Percentiles rank a stretch among this genome's conserved stretches.
Conservation (phyloP, 306 rosid species). For the Pyrus communis region DNA sequence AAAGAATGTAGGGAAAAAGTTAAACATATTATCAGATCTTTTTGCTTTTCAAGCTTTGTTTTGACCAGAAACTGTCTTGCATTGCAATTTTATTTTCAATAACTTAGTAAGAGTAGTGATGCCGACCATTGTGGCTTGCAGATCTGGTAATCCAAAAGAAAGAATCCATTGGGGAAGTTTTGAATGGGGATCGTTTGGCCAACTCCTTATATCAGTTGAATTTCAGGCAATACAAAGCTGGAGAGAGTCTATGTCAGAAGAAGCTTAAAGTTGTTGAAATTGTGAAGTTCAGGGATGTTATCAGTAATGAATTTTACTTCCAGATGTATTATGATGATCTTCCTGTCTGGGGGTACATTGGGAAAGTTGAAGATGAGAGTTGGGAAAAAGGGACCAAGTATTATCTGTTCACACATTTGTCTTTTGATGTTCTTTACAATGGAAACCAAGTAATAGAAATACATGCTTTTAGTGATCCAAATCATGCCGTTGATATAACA, state of each 20-base stretch:
- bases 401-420: slow-evolving; percentile 61
- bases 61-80: background rate
- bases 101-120: background rate
- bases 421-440: slow-evolving; percentile 59
- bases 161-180: slow-evolving; percentile 81
- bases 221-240: slow-evolving; percentile 43
- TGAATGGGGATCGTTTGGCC: slow-evolving; percentile 74
- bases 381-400: slow-evolving; percentile 43
- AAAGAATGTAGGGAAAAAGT: background rate
- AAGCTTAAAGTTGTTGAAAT: slow-evolving; percentile 55
- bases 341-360: slow-evolving; percentile 78
- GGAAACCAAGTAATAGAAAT: slow-evolving; percentile 55
- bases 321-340: slow-evolving; percentile 91
- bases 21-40: background rate
- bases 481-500: slow-evolving; percentile 51
- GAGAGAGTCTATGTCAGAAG: slow-evolving; percentile 42
- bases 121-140: slow-evolving; percentile 27
- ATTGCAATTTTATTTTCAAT: background rate
- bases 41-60: background rate
- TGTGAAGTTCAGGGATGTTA: slow-evolving; percentile 52
- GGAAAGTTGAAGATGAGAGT: slow-evolving; percentile 57
- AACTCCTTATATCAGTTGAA: slow-evolving; percentile 52
- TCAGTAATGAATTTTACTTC: slow-evolving; percentile 60
- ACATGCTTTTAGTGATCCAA: slow-evolving; percentile 68
- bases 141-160: slow-evolving; percentile 60